Conservation (phyloP, 495 filamentous ascomycete genomes). For the Penicillium psychrofluorescens region DNA sequence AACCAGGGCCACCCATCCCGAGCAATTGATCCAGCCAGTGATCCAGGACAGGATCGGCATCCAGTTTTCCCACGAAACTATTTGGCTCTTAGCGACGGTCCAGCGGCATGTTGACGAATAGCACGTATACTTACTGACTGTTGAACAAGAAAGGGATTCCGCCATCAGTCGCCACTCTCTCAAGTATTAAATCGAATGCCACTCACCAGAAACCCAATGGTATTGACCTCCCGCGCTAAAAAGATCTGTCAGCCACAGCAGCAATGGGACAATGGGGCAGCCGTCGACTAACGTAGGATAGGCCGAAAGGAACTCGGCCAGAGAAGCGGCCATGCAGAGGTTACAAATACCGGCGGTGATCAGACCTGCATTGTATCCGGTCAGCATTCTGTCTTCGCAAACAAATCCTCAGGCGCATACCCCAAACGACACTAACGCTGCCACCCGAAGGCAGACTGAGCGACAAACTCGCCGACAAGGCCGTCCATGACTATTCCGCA, state of each 20-base stretch:
- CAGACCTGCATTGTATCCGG: slow-evolving; percentile 33
- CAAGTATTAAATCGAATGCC: background rate
- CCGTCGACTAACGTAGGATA: slow-evolving; percentile 53
- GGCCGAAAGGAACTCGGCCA: slow-evolving; percentile 67
- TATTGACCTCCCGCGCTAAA: slow-evolving; percentile 57
- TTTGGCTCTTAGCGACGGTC: background rate
- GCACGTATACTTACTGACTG: background rate
- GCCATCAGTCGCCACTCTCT: too few relatives aligned
- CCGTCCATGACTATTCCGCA: slow-evolving; percentile 41
- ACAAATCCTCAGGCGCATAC: slow-evolving; percentile 14
- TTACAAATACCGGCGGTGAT: slow-evolving; percentile 66
- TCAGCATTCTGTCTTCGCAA: background rate
- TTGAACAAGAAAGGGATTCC: background rate
- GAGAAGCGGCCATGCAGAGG: slow-evolving; percentile 59
- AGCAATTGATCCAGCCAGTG: slow-evolving; percentile 70
- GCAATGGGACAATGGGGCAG: background rate
- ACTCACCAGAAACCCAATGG: slow-evolving; percentile 62
- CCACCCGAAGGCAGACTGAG: slow-evolving; percentile 44
- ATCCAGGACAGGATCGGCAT: slow-evolving; percentile 60
- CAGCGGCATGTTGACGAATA: slow-evolving; percentile 5
- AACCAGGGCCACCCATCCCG: slow-evolving; percentile 58
- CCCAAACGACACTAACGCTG: slow-evolving; percentile 42
- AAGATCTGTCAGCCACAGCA: slow-evolving; percentile 5
- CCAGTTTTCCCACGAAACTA: slow-evolving; percentile 48
- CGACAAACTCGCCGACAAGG: slow-evolving; percentile 40